Evolutionary conservation across 768 basidiomycete species (phyloP), one percentile per base, ranked within the genome.

Genomic region (Russula ochroleuca): DNA sequence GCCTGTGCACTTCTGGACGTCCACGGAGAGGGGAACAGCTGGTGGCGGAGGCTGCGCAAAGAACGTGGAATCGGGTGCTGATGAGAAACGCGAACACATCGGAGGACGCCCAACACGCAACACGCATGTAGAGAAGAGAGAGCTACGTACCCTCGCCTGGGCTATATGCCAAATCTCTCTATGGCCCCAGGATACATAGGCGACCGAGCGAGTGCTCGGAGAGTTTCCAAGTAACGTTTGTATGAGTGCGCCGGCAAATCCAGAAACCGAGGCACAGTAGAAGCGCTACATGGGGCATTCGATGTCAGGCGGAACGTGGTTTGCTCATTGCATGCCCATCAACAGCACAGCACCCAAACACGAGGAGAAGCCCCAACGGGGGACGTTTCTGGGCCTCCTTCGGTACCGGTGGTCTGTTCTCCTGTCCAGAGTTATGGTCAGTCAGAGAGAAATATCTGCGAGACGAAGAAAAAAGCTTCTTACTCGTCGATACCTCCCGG

Each of bases 11-110:
- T 19, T n/a, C 21, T 5, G 6, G 21, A 41, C 41, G n/a, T 19
- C n/a, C 40, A 17, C 40, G 28, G 25, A 23, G 38, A 48, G 23
- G 25, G 21, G 17, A 33, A 17, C 51, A 33, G 59, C 7, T 47
- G 15, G 35, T 37, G 23, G 31, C 59, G 60, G 60, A 54, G 17
- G 41, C 40, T 61, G 41, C 14, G n/a, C 33, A 60, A 31, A n/a
- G 31, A 25, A 33, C 25, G 25, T 41, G 6, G 11, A 43, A 3
- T 15, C 5, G 28, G 4, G 19, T 14, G 38, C 28, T 59, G 25
- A 51, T 51, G n/a, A n/a, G 38, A n/a, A 7, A 15, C 11, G 38
- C 49, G 19, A 40, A 23, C 14, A 40, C n/a, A 33, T 41, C 38
- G 38, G 38, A 41, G 5, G 23, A 40, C 21, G 40, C 8, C 14